phyloP scores from a whole-genome alignment of 1,139 yeast genomes.

The Zygosaccharomyces sapae region DNA sequence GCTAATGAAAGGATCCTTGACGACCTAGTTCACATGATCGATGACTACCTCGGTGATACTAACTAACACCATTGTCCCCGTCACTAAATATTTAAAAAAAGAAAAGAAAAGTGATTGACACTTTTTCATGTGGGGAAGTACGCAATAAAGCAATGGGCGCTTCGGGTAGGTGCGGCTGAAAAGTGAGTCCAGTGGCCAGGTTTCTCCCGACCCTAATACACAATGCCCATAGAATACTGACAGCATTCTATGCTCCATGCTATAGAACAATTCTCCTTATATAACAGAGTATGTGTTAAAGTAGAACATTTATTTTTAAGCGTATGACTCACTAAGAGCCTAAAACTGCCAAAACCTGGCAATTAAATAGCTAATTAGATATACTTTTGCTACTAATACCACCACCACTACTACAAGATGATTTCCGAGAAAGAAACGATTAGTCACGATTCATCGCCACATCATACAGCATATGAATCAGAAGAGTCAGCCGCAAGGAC shows the following conservation, averaged over 20 bases:
- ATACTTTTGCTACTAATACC: background rate
- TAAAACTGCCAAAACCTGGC: no score
- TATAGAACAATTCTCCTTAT: background rate
- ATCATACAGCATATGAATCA: background rate
- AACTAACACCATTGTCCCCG: background rate
- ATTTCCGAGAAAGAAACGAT: constrained; percentile 20
- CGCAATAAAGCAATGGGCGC: background rate
- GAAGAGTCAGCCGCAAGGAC: background rate
- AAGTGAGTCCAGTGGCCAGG: background rate
- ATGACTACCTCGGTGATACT: constrained; percentile 4
- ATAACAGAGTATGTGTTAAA: background rate
- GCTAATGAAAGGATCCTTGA: constrained; percentile 6
- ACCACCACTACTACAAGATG: background rate
- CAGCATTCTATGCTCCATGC: background rate
- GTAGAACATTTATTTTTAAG: no score
- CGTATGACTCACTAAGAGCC: no score
- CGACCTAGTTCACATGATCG: constrained; percentile 9
- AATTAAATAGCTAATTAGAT: background rate
- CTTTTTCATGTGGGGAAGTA: background rate
- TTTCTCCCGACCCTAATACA: background rate
- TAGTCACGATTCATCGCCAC: constrained; percentile 15
- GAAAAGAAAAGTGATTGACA: no score
- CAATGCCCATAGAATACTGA: background rate
- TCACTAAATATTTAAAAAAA: no score
- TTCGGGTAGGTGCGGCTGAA: background rate